Percentiles rank a stretch among this genome's conserved stretches.
phyloP scores from a whole-genome alignment of 305 asterid species.

The Rubia peregrina region DNA sequence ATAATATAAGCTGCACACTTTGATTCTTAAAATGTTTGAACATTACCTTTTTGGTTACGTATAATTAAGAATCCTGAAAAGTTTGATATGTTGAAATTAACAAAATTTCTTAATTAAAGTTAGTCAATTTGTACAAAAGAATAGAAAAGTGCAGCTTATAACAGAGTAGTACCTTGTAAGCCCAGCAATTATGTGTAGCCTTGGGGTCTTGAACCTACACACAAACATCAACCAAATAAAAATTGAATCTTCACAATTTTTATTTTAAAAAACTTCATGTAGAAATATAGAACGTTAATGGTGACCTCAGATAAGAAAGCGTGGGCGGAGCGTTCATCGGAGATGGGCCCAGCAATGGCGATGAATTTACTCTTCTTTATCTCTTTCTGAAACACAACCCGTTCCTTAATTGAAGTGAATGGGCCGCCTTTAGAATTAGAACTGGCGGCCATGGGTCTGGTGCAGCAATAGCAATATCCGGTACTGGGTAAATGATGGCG shows the following conservation, averaged over 20 bases:
- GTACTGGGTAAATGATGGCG: neutral
- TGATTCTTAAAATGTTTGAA: too few species aligned
- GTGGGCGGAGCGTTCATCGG: slow-evolving; percentile 65
- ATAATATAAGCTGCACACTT: too few species aligned
- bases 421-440: slow-evolving; percentile 31
- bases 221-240: neutral
- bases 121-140: neutral
- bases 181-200: slow-evolving; percentile 97
- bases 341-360: slow-evolving; percentile 71
- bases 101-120: neutral
- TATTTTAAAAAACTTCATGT: neutral
- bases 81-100: too few species aligned
- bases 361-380: slow-evolving; percentile 88
- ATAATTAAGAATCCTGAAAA: too few species aligned
- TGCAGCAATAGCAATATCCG: neutral
- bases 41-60: too few species aligned
- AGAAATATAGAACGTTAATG: neutral
- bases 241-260: neutral
- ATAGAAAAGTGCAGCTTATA: neutral
- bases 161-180: slow-evolving; percentile 55
- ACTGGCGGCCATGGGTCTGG: slow-evolving; percentile 29
- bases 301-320: slow-evolving; percentile 70
- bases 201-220: slow-evolving; percentile 68
- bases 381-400: slow-evolving; percentile 54
- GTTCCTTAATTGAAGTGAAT: slow-evolving; percentile 60